Conservation (phyloP, 257 asterid genomes). For the Pogostemon cablin region DNA sequence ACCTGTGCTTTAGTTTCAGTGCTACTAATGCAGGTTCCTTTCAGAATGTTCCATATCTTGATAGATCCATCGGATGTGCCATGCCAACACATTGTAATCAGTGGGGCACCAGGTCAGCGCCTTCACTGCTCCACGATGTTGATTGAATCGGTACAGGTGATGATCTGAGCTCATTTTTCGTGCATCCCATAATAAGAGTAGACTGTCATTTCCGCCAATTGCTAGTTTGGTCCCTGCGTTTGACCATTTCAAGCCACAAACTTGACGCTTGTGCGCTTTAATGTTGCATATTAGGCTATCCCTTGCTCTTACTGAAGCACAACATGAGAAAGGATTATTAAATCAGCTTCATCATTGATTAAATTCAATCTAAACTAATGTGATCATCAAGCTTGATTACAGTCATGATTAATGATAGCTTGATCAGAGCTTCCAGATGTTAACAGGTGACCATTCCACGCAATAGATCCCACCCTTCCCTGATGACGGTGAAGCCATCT, state of each 20-base stretch:
- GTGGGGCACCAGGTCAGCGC: constrained; percentile 93
- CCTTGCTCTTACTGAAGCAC: constrained; percentile 56
- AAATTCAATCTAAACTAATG: not conserved
- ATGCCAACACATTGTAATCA: constrained; percentile 60
- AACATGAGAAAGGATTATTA: not conserved
- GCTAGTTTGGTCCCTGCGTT: constrained; percentile 55
- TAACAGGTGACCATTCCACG: constrained; percentile 66
- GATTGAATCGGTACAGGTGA: constrained; percentile 44
- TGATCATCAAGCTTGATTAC: constrained; percentile 39
- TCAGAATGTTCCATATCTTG: constrained; percentile 70
- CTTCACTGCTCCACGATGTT: constrained; percentile 71
- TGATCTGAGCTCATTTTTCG: constrained; percentile 55
- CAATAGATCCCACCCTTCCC: constrained; percentile 55
- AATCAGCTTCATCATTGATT: not conserved
- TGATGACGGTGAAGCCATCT: constrained; percentile 55
- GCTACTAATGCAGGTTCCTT: constrained; percentile 61
- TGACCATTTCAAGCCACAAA: constrained; percentile 84
- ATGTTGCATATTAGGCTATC: constrained; percentile 42
- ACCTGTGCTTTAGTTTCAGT: constrained; percentile 65
- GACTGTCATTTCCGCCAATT: constrained; percentile 73
- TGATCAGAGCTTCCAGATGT: constrained; percentile 68
- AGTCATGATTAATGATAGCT: constrained; percentile 70
- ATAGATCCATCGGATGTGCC: constrained; percentile 59
- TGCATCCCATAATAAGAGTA: constrained; percentile 65
- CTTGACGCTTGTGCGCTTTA: constrained; percentile 51